phyloP scores from a whole-genome alignment of 179 eudicot genomes.

The Spinacia oleracea region DNA sequence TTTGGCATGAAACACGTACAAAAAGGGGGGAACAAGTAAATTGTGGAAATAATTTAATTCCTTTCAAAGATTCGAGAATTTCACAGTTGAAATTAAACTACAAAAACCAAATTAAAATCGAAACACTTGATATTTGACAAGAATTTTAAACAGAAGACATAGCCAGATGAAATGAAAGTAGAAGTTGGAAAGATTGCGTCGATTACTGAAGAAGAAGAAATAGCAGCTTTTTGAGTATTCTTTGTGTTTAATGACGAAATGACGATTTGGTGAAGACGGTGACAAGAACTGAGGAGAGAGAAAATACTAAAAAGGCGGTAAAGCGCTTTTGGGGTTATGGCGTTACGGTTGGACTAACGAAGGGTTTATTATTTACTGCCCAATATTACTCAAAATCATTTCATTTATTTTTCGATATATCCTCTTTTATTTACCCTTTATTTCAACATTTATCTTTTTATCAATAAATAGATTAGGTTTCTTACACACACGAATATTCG shows the following conservation, averaged over 20 bases:
- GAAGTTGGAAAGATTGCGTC: slow-evolving; percentile 4
- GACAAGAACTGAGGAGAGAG: neutral
- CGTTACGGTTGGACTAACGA: no score
- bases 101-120: neutral
- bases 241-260: neutral
- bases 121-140: neutral
- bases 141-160: neutral
- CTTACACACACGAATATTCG: no score
- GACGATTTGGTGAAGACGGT: neutral
- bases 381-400: no score
- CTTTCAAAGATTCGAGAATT: neutral
- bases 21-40: neutral
- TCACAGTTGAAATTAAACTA: neutral
- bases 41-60: neutral
- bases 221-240: neutral
- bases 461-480: no score
- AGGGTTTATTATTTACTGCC: no score
- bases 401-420: no score
- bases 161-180: neutral
- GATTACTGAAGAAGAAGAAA: neutral
- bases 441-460: no score
- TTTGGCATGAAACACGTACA: neutral
- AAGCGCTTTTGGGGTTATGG: slow-evolving; percentile 3
- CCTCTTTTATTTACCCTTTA: no score
- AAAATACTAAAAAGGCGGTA: neutral